phyloP scores from a whole-genome alignment of 208 protist genomes.

The Sergeia podlipaevii region DNA sequence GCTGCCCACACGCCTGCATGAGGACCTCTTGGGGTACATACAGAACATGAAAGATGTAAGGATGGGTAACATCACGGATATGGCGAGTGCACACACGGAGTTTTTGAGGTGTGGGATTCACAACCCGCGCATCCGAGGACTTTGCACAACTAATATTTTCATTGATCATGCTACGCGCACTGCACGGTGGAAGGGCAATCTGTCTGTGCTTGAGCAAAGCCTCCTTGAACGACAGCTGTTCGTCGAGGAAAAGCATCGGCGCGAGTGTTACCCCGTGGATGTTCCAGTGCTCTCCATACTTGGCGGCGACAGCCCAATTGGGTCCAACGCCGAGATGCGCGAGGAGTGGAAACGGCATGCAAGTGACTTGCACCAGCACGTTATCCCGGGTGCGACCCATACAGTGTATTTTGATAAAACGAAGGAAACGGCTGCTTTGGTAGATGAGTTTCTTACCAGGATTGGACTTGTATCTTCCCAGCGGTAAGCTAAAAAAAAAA shows the following conservation, averaged over 20 bases:
- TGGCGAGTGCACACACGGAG: conserved; percentile 42
- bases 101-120: conserved; percentile 45
- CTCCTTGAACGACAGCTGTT: conserved; percentile 37
- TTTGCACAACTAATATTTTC: conserved; percentile 51
- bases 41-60: conserved; percentile 38
- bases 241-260: conserved; percentile 20
- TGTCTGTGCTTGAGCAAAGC: conserved; percentile 34
- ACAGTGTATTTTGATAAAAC: conserved; percentile 55
- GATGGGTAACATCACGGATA: conserved; percentile 24
- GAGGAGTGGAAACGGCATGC: conserved; percentile 31
- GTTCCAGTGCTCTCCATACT: conserved; percentile 52
- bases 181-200: conserved; percentile 44
- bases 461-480: conserved; percentile 3
- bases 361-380: conserved; percentile 25
- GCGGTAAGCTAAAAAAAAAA: not conserved
- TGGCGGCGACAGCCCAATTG: conserved; percentile 41
- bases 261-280: not conserved
- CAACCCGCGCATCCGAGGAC: conserved; percentile 30
- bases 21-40: conserved; percentile 28
- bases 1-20: conserved; percentile 18
- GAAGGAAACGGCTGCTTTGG: conserved; percentile 15
- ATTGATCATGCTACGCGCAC: not conserved
- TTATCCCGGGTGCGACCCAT: conserved; percentile 43
- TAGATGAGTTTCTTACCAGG: conserved; percentile 22
- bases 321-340: conserved; percentile 9